These are phyloP conservation scores for Nemania diffusa DNA, from an alignment of 2,329 filamentous ascomycete species.

Conservation along the genomic window DNA sequence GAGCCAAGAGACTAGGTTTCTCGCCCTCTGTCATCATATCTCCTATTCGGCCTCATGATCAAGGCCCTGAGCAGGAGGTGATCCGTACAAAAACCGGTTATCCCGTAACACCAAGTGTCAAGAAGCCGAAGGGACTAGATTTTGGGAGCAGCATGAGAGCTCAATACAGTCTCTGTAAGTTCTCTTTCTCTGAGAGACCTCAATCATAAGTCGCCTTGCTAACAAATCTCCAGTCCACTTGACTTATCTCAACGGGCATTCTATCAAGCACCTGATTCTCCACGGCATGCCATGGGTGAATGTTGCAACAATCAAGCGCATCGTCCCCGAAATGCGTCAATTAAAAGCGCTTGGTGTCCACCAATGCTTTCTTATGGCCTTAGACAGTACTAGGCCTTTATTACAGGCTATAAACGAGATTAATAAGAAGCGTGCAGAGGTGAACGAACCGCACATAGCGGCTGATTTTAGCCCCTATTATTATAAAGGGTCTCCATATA, in stretches of 20 bases:
- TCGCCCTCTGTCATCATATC: conserved; percentile 22
- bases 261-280: conserved; percentile 41
- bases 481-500: conserved; percentile 37
- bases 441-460: not conserved
- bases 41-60: conserved; percentile 17
- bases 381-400: conserved; percentile 38
- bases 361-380: conserved; percentile 47
- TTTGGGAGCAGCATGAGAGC: conserved; percentile 3
- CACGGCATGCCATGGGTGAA: conserved; percentile 44
- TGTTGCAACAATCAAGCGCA: conserved; percentile 31
- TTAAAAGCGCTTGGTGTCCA: conserved; percentile 43
- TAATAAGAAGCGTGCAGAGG: conserved; percentile 28
- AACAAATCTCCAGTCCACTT: conserved; percentile 27
- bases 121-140: not conserved
- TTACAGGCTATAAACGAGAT: conserved; percentile 35
- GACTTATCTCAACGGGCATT: conserved; percentile 29
- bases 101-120: conserved; percentile 15
- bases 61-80: not conserved
- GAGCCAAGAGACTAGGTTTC: not conserved
- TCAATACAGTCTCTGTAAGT: conserved; percentile 29
- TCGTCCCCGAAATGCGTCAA: conserved; percentile 37
- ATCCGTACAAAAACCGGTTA: conserved; percentile 9
- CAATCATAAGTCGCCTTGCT: conserved; percentile 1
- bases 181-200: not conserved
- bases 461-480: conserved; percentile 41